phyloP scores from a whole-genome alignment of 1,139 yeast genomes.

The Geotrichum histeridarum region DNA sequence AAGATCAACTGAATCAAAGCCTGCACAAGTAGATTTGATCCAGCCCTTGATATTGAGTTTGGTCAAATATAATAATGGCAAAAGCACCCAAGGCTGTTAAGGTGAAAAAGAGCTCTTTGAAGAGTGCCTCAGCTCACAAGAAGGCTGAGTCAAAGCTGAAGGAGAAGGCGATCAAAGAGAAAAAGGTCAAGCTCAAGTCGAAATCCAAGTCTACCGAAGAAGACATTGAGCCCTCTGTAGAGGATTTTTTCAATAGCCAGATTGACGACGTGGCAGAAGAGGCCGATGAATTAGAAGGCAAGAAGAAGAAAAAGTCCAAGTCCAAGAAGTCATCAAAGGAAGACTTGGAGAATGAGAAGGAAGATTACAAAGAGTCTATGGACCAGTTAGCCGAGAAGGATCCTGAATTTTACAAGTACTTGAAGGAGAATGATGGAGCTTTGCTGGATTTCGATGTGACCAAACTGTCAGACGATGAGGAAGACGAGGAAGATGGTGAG shows the following conservation, averaged over 20 bases:
- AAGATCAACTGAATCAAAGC: not conserved
- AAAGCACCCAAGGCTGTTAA: constrained; percentile 73
- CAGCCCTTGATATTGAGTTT: not conserved
- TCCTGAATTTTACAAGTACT: constrained; percentile 27
- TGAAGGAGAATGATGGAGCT: constrained; percentile 35
- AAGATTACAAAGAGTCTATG: constrained; percentile 18
- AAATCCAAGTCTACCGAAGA: constrained; percentile 2
- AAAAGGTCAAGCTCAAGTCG: constrained; percentile 1
- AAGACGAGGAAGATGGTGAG: constrained; percentile 29
- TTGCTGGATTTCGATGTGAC: constrained; percentile 24
- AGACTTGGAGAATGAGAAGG: constrained; percentile 11
- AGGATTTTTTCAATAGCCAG: constrained; percentile 16
- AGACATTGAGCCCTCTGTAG: constrained; percentile 8
- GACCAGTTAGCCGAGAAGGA: constrained; percentile 19
- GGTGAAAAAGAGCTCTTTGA: constrained; percentile 88
- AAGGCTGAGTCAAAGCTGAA: constrained; percentile 72
- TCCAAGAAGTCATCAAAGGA: constrained; percentile 10
- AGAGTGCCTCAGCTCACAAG: constrained; percentile 78
- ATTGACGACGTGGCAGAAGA: constrained; percentile 3
- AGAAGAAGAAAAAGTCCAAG: constrained; percentile 11
- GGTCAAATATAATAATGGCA: constrained; percentile 24
- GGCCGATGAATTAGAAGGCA: not conserved
- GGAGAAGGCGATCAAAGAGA: constrained; percentile 41
- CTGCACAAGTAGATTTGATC: not conserved
- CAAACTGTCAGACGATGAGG: constrained; percentile 24